A percentile compares a stretch with the other conserved stretches of the same genome.
These are phyloP conservation scores for Mucor circinelloides DNA, from an alignment of 371 early-diverging fungal species.

Conservation along the genomic window DNA sequence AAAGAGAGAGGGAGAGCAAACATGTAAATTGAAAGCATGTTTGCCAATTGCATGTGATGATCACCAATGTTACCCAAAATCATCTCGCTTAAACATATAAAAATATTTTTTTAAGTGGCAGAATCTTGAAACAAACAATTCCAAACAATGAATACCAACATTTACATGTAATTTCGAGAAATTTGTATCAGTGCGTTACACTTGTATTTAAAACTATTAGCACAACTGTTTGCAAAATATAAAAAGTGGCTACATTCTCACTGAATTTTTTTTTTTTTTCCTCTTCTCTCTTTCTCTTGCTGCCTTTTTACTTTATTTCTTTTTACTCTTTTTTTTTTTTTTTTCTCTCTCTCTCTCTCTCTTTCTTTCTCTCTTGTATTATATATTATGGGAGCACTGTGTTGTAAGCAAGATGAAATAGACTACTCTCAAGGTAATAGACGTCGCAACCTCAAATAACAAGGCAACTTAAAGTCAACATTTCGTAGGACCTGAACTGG, in stretches of 20 bases:
- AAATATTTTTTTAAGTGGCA: neutral
- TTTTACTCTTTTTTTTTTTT: neutral
- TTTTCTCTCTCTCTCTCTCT: conserved; percentile 3
- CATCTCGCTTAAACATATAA: neutral
- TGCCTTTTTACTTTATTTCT: neutral
- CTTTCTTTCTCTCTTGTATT: neutral
- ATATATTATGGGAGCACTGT: conserved; percentile 24
- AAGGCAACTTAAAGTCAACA: neutral
- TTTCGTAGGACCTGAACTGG: conserved; percentile 45
- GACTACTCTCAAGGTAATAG: conserved; percentile 18
- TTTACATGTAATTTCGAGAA: neutral
- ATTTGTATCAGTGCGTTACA: conserved; percentile 14
- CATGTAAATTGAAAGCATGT: conserved; percentile 1
- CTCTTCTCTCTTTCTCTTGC: conserved; percentile 6
- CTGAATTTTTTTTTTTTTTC: conserved; percentile 1
- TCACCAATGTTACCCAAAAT: neutral
- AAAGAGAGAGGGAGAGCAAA: neutral
- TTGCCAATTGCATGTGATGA: conserved; percentile 7
- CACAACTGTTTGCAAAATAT: neutral
- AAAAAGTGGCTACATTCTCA: neutral
- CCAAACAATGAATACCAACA: conserved; percentile 1
- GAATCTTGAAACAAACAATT: neutral
- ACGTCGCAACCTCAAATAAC: neutral
- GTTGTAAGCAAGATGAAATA: conserved; percentile 21
- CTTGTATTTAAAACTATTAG: conserved; percentile 2